Conservation (phyloP, 192 early-diverging fungal species). For the Mortierella alpina region DNA sequence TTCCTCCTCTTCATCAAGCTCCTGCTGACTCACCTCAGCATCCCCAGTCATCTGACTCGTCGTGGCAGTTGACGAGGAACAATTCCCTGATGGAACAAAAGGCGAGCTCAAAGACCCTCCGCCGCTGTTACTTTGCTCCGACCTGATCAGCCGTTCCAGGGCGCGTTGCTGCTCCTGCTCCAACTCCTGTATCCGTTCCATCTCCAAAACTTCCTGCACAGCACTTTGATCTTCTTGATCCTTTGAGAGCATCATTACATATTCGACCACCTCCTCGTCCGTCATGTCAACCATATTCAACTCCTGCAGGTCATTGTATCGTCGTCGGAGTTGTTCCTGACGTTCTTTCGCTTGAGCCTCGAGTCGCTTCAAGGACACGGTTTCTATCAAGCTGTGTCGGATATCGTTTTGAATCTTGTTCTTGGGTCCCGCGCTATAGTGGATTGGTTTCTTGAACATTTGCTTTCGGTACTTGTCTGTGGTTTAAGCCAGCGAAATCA, state of each 20-base stretch:
- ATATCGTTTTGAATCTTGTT: constrained; percentile 47
- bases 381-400: constrained; percentile 39
- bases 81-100: background rate
- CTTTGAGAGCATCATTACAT: constrained; percentile 67
- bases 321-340: constrained; percentile 30
- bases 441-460: constrained; percentile 15
- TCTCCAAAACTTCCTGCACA: constrained; percentile 7
- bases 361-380: constrained; percentile 29
- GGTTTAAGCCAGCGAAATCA: background rate
- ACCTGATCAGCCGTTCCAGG: background rate
- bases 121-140: constrained; percentile 5
- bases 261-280: constrained; percentile 66
- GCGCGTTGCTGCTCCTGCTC: constrained; percentile 13
- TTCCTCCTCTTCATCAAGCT: constrained; percentile 44
- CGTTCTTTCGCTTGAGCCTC: constrained; percentile 33
- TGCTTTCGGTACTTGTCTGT: constrained; percentile 31
- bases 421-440: constrained; percentile 45
- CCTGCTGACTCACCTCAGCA: constrained; percentile 12
- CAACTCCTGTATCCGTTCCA: constrained; percentile 29
- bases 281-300: constrained; percentile 59
- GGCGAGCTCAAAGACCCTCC: constrained; percentile 15
- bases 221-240: constrained; percentile 29
- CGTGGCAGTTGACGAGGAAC: background rate
- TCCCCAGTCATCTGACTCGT: background rate
- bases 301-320: constrained; percentile 50